These are phyloP conservation scores for Phytophthora kernoviae DNA, from an alignment of 352 stramenopile species.

Conservation along the genomic window DNA sequence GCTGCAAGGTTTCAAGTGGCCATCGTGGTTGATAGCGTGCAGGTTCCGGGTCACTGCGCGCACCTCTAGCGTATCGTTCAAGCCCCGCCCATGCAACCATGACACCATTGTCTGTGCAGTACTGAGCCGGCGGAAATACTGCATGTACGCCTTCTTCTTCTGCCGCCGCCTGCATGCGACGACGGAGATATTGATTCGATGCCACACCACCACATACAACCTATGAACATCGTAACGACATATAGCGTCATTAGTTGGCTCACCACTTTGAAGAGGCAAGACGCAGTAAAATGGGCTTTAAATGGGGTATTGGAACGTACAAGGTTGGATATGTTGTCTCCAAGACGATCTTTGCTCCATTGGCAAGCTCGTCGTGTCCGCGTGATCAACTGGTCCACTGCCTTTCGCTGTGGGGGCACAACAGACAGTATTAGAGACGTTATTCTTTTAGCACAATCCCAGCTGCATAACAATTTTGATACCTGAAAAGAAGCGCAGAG, in stretches of 20 bases:
- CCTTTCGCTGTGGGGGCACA: conserved; percentile 34
- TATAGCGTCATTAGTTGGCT: conserved; percentile 2
- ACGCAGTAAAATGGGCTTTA: background rate
- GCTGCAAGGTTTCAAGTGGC: conserved; percentile 69
- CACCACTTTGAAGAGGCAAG: too few species aligned
- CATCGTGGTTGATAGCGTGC: conserved; percentile 78
- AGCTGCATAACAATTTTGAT: background rate
- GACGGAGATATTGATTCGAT: conserved; percentile 95
- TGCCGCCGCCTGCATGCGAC: conserved; percentile 72
- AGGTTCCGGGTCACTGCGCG: conserved; percentile 54
- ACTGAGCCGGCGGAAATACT: conserved; percentile 68
- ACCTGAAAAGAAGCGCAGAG: conserved; percentile 95
- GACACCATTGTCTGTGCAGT: conserved; percentile 99
- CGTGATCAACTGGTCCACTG: conserved; percentile 62
- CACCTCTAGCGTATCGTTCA: conserved; percentile 58
- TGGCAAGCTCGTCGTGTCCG: conserved; percentile 90
- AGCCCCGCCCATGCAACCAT: conserved; percentile 96
- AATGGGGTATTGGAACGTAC: conserved; percentile 45
- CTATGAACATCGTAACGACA: conserved; percentile 20
- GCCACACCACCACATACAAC: conserved; percentile 98
- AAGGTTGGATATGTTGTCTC: conserved; percentile 62
- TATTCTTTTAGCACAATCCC: background rate
- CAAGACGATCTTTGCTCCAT: conserved; percentile 68
- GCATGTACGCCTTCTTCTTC: conserved; percentile 49
- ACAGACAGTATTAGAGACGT: background rate